Evolutionary conservation across 495 filamentous ascomycete genomes (phyloP), one percentile per base, ranked within the genome.

Genomic region (Penicillium paradoxum): DNA sequence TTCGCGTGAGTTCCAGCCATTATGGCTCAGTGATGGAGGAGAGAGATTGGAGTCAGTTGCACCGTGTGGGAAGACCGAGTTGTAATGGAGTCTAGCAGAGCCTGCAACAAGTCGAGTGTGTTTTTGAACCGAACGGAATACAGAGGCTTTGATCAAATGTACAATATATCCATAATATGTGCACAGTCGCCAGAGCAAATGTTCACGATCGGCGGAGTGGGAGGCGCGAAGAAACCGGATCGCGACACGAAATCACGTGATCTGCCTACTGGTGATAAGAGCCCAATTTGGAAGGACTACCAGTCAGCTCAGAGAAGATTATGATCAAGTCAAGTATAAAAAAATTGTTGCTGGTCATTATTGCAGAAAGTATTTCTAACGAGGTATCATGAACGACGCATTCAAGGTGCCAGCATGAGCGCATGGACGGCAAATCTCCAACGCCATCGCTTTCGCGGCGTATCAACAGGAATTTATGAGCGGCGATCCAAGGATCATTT

Each of bases 201-300:
- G 41, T 27, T 15, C 1, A 38, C 3, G 25, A 5, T 11, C 15
- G 4, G 8, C 41, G 25, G 10, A 11, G 4, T 25, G 17, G 30
- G 9, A 51, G 29, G 38, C 49, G 49, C 49, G 49, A 51, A 39
- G 41, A 44, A 51, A 51, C 29, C 8, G 17, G 38, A 36, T 37
- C 65, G 62, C 64, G 67, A 66, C 70, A 61, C 70, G 70, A 66
- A 60, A 57, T 69, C 70, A 73, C 69, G 64, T 73, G 70, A 9
- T 8, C 18, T n/a, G 25, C 33, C 33, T 32, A 51, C 46, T 18
- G 11, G 14, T 15, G 18, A 17, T 6, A n/a, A 9, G 22, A 17
- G 21, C 14, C 22, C n/a, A n/a, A n/a, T n/a, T n/a, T 1, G 17
- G 40, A 18, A 9, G 29, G 34, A 47, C 44, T 14, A 32, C 14